Base-by-base conservation (phyloP, 768 basidiomycete species). In the Tephrocybe sp. region DNA sequence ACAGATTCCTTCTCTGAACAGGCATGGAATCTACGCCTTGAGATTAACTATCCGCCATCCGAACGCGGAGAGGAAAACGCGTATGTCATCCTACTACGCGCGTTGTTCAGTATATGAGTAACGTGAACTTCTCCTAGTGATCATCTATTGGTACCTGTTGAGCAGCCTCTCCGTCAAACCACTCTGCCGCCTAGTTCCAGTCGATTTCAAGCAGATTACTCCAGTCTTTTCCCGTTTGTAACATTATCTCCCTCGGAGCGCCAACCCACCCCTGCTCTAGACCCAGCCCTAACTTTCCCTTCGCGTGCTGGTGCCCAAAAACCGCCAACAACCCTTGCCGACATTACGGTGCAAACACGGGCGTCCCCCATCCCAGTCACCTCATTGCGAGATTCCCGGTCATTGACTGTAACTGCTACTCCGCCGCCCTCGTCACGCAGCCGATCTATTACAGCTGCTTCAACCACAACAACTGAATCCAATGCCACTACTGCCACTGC, bases 181-280 rank as follows among this genome's bases (percentile, higher is more conserved):
- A 51, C 46, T 11, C 46, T 39, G 18, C 44, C 34, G 5, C 30
- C 31, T 11, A 38, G 9, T 3, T 8, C 31, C 21, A 26, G 21
- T 7, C 38, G 11, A 38, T 38, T 24, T 3, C 36, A 40, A 25
- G 13, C 35, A 35, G 36, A 52, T 42, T 13, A 34, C 15, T 32
- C 27, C n/a, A 47, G 51, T n/a, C 49, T 42, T 7, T 49, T 53
- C 25, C 52, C 52, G 21, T 53, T 48, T 44, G 52, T 57, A n/a
- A 31, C 49, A 31, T 25, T 57, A 31, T 57, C 55, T 19, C 51
- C 51, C 18, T 44, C 44, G 5, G 24, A 38, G 9, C 35, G 30
- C 9, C 40, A 37, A 16, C 24, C 42, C 16, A 5, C 8, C 9
- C 16, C 35, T 3, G 30, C 12, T 19, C 28, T 39, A 25, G 9